These are phyloP conservation scores for Ustanciosporium gigantosporum DNA, from an alignment of 1,284 basidiomycete species.

Conservation along the genomic window DNA sequence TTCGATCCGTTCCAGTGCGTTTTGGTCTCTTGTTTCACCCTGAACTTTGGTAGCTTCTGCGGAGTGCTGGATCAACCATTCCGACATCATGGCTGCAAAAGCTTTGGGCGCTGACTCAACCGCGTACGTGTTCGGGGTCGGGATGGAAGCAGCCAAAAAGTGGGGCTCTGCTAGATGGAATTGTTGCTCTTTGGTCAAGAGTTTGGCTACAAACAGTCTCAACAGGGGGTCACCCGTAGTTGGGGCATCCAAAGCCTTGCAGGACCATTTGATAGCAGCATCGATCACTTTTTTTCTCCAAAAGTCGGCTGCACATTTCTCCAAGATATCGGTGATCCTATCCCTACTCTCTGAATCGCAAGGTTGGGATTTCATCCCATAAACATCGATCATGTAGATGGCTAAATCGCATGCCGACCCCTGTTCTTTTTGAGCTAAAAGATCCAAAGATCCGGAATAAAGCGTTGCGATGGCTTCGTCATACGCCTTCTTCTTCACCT, in stretches of 20 bases:
- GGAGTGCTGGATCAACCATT: constrained; percentile 43
- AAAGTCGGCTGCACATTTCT: constrained; percentile 45
- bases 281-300: constrained; percentile 58
- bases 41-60: constrained; percentile 10
- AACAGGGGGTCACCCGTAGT: constrained; percentile 49
- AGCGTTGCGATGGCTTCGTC: constrained; percentile 51
- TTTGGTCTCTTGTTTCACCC: constrained; percentile 22
- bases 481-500: constrained; percentile 58
- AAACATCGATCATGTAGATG: constrained; percentile 58
- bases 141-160: constrained; percentile 37
- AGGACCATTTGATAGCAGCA: constrained; percentile 56
- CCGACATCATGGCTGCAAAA: constrained; percentile 44
- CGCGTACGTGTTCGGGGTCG: constrained; percentile 18
- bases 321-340: constrained; percentile 42
- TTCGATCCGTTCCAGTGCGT: constrained; percentile 40
- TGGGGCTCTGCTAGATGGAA: constrained; percentile 46
- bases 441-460: constrained; percentile 42
- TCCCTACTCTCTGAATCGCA: constrained; percentile 39
- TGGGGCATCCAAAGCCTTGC: constrained; percentile 15
- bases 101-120: constrained; percentile 30
- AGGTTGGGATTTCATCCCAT: constrained; percentile 26
- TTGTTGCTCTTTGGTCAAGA: constrained; percentile 34
- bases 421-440: constrained; percentile 53
- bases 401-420: constrained; percentile 58
- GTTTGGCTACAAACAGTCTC: constrained; percentile 46